phyloP scores from a whole-genome alignment of 2,329 filamentous ascomycete species.

The Fusarium temperatum region DNA sequence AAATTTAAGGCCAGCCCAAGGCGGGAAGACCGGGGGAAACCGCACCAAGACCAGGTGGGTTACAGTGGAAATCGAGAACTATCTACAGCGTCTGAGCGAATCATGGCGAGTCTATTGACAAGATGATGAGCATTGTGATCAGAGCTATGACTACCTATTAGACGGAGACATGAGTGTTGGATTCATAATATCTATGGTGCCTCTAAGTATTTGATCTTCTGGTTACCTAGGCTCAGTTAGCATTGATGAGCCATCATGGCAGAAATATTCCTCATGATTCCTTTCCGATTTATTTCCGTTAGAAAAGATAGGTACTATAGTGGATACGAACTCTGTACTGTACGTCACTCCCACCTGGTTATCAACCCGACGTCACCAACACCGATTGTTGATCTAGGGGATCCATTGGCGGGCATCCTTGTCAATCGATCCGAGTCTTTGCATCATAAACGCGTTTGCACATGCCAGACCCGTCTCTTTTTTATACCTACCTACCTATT shows the following conservation, averaged over 20 bases:
- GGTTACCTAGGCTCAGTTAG: background rate
- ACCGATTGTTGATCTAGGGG: slow-evolving; percentile 11
- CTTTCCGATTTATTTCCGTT: slow-evolving; percentile 4
- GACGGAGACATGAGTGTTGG: background rate
- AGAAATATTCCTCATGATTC: background rate
- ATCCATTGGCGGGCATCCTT: slow-evolving; percentile 30
- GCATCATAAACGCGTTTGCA: slow-evolving; percentile 28
- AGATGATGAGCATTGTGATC: background rate
- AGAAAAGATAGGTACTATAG: background rate
- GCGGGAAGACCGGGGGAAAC: slow-evolving; percentile 25
- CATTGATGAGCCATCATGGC: background rate
- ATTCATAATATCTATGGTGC: background rate
- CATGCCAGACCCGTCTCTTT: slow-evolving; percentile 23
- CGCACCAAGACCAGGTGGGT: slow-evolving; percentile 1
- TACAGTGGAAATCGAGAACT: background rate
- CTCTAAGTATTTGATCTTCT: background rate
- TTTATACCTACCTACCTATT: background rate
- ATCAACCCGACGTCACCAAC: slow-evolving; percentile 43
- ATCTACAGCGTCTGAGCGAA: background rate
- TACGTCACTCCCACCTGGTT: slow-evolving; percentile 23
- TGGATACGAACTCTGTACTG: slow-evolving; percentile 16
- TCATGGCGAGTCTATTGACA: background rate
- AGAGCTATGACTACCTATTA: background rate
- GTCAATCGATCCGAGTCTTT: slow-evolving; percentile 17
- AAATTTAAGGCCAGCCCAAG: slow-evolving; percentile 22